These are phyloP conservation scores for Quercus robur DNA, from an alignment of 306 rosid genomes.

Conservation along the genomic window DNA sequence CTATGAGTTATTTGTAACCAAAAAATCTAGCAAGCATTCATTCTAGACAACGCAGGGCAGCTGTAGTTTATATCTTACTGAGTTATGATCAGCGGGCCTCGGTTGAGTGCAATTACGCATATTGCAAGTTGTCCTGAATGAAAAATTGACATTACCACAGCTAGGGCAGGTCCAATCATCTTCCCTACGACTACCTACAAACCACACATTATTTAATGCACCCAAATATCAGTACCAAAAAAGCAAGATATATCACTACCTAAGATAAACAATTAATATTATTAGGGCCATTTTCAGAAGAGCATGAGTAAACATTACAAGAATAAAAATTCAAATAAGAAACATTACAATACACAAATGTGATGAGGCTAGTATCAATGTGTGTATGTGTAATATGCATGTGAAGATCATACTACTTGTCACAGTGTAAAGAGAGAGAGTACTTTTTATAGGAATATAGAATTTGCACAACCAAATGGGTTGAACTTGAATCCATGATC, in stretches of 20 bases:
- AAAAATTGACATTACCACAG: slow-evolving; percentile 97
- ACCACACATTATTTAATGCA: slow-evolving; percentile 11
- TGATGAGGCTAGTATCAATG: background rate
- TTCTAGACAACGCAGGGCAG: background rate
- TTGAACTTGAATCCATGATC: too few species aligned
- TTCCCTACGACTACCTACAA: slow-evolving; percentile 93
- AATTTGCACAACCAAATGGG: too few species aligned
- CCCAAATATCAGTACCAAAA: background rate
- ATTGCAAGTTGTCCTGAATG: slow-evolving; percentile 95
- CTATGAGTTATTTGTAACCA: background rate
- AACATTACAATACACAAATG: background rate
- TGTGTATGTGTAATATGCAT: too few species aligned
- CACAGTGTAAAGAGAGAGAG: too few species aligned
- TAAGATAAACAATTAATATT: background rate
- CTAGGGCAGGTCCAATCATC: slow-evolving; percentile 99
- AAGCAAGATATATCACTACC: background rate
- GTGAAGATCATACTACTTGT: too few species aligned
- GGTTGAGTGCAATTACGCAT: slow-evolving; percentile 99
- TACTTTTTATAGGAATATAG: too few species aligned
- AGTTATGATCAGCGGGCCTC: slow-evolving; percentile 93
- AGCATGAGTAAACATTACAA: background rate
- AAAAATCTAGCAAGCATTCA: background rate
- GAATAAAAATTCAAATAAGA: background rate
- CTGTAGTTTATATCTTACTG: slow-evolving; percentile 39
- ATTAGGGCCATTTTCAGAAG: background rate